Conservation (phyloP, 2,329 filamentous ascomycete species). For the Calonectria leucothoes region DNA sequence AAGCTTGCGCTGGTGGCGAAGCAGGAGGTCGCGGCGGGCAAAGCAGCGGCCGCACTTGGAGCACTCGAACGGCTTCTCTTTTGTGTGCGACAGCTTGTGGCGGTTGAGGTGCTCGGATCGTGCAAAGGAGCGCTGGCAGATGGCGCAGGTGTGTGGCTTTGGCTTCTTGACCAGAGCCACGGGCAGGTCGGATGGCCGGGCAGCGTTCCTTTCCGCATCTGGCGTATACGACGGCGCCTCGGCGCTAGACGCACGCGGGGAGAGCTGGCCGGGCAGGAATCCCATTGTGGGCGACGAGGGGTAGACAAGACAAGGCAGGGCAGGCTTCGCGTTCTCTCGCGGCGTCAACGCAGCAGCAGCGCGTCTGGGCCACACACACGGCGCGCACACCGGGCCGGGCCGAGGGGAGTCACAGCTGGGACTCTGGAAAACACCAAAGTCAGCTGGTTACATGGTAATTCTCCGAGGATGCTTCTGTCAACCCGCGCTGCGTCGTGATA, state of each 20-base stretch:
- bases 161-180: constrained; percentile 98
- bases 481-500: not conserved
- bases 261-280: not conserved
- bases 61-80: constrained; percentile 99
- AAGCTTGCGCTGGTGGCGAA: constrained; percentile 98
- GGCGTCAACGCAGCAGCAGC: not conserved
- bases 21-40: constrained; percentile 88
- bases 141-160: constrained; percentile 91
- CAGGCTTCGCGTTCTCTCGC: not conserved
- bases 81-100: constrained; percentile 97
- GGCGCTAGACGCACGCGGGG: not conserved
- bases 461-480: not conserved
- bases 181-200: constrained; percentile 83
- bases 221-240: not conserved
- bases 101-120: constrained; percentile 96
- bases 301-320: too few species aligned
- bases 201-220: constrained; percentile 52
- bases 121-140: constrained; percentile 92
- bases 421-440: not conserved
- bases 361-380: not conserved
- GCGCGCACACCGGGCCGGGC: not conserved
- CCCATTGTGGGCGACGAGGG: not conserved
- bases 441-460: not conserved
- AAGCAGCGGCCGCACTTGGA: constrained; percentile 96
- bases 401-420: not conserved